A percentile compares a stretch with the other conserved stretches of the same genome.
Evolutionary conservation across 257 asterid genomes (phyloP).

Genomic region (Euphrasia confusa): DNA sequence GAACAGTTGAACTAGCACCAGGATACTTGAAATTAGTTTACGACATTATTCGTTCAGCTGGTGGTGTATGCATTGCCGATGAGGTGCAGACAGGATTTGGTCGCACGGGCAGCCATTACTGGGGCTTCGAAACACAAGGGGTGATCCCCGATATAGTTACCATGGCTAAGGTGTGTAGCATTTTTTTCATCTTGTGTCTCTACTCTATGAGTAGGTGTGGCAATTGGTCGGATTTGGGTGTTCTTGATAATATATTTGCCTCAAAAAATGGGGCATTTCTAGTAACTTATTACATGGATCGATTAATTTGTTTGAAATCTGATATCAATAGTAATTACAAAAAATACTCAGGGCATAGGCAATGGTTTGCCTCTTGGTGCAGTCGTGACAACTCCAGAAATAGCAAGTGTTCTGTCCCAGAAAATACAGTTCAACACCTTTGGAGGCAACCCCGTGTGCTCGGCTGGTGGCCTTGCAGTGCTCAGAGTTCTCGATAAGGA

Average conservation of each 20-base stretch:
- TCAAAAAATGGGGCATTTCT: not conserved
- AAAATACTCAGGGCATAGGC: conserved; percentile 71
- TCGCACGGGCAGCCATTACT: conserved; percentile 88
- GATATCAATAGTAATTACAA: not conserved
- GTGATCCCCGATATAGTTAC: conserved; percentile 94
- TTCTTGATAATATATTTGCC: too few species aligned
- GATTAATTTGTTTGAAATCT: conserved; percentile 15
- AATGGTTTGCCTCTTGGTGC: conserved; percentile 98
- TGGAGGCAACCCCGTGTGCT: conserved; percentile 98
- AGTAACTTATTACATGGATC: conserved; percentile 9
- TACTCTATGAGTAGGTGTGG: too few species aligned
- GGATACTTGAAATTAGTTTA: conserved; percentile 88
- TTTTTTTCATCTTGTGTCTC: conserved; percentile 5
- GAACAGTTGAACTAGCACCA: conserved; percentile 93
- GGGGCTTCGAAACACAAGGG: conserved; percentile 98
- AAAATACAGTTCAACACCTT: conserved; percentile 89
- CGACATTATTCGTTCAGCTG: conserved; percentile 78
- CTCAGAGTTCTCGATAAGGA: conserved; percentile 82
- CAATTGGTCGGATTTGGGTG: too few species aligned
- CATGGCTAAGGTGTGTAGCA: conserved; percentile 79
- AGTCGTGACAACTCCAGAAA: conserved; percentile 95
- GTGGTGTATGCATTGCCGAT: conserved; percentile 97
- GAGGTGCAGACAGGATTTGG: conserved; percentile 99
- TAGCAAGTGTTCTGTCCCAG: conserved; percentile 82
- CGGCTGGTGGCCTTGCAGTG: conserved; percentile 94